Conservation (phyloP, 257 asterid genomes). For the Solanum boliviense region DNA sequence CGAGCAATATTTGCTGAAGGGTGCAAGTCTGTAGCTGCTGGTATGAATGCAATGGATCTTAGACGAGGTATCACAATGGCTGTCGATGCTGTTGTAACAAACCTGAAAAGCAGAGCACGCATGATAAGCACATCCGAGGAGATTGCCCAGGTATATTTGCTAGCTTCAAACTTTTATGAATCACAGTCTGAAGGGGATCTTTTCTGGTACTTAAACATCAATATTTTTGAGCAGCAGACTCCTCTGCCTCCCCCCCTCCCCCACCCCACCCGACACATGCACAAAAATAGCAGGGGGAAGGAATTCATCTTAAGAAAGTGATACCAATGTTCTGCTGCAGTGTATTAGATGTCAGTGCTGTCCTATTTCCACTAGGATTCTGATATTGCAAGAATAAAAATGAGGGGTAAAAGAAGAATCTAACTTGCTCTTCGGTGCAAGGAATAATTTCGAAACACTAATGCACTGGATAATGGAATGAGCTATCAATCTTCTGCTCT, state of each 20-base stretch:
- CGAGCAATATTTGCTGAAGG: conserved; percentile 46
- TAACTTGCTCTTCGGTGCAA: background rate
- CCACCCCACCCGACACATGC: background rate
- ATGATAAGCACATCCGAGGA: conserved; percentile 55
- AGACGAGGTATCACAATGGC: conserved; percentile 60
- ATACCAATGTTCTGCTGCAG: background rate
- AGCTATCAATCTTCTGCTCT: background rate
- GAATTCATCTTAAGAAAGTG: background rate
- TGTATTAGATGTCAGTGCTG: background rate
- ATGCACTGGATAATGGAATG: background rate
- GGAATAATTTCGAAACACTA: background rate
- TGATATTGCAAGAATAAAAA: background rate
- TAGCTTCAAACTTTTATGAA: background rate
- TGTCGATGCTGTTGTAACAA: conserved; percentile 37
- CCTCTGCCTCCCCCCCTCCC: background rate
- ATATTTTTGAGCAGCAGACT: background rate
- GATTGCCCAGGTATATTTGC: conserved; percentile 37
- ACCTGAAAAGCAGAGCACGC: conserved; percentile 43
- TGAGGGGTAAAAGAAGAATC: background rate
- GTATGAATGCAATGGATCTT: conserved; percentile 58
- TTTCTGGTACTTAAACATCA: background rate
- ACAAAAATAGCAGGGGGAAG: background rate
- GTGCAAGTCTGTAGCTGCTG: conserved; percentile 63
- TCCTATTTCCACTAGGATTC: background rate
- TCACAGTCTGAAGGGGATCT: background rate